A percentile compares a stretch with the other conserved stretches of the same genome.
Evolutionary conservation across 2,329 filamentous ascomycete genomes (phyloP).

Genomic region (Aschersonia sp.): DNA sequence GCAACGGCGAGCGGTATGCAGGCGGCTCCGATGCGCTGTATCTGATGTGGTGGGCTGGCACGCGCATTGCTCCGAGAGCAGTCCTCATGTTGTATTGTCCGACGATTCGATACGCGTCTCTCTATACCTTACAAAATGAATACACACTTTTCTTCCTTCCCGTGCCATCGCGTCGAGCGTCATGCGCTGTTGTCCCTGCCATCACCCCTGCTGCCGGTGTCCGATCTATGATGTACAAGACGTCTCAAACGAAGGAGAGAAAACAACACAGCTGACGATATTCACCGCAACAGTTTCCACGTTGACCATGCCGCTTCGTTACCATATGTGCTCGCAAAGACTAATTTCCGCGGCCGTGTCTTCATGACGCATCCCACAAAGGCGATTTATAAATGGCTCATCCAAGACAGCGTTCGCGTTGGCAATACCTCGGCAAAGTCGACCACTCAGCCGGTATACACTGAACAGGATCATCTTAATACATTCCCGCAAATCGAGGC

Average conservation of each 20-base stretch:
- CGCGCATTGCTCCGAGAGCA: background rate
- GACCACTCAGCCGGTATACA: constrained; percentile 69
- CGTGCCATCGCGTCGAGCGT: constrained; percentile 9
- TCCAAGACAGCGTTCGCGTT: constrained; percentile 90
- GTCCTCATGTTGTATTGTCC: background rate
- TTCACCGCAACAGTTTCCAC: constrained; percentile 58
- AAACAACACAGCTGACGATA: constrained; percentile 2
- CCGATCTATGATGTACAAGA: background rate
- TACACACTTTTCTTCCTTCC: constrained; percentile 13
- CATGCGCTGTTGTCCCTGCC: background rate
- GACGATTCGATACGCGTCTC: constrained; percentile 6
- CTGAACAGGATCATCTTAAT: constrained; percentile 85
- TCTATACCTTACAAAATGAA: constrained; percentile 20
- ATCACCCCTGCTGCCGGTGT: too few species aligned
- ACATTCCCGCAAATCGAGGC: constrained; percentile 92
- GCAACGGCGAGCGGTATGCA: background rate
- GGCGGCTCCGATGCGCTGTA: background rate
- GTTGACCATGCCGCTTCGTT: constrained; percentile 97
- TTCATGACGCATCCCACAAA: constrained; percentile 99
- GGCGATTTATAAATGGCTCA: constrained; percentile 99
- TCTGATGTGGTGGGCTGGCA: background rate
- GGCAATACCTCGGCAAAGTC: constrained; percentile 53
- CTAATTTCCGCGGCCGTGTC: constrained; percentile 88
- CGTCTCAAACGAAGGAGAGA: background rate
- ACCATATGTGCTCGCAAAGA: constrained; percentile 93